These are phyloP conservation scores for Brassica cretica DNA, from an alignment of 345 rosid genomes.

Conservation along the genomic window DNA sequence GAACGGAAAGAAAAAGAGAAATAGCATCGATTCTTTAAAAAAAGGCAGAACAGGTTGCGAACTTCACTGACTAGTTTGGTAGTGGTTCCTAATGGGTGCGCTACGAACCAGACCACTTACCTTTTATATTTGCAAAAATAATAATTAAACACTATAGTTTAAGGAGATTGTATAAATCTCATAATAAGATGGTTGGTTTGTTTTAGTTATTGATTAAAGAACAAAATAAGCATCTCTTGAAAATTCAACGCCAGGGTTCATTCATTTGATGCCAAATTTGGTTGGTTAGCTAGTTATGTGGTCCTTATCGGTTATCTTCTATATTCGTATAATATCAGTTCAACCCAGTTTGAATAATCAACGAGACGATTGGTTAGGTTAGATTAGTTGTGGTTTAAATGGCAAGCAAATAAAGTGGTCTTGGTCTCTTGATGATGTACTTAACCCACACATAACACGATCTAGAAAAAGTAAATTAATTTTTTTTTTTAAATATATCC, in stretches of 20 bases:
- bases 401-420: slow-evolving; percentile 20
- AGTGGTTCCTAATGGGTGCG: slow-evolving; percentile 17
- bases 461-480: background rate
- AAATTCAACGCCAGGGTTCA: slow-evolving; percentile 3
- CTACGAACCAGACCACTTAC: slow-evolving; percentile 26
- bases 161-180: background rate
- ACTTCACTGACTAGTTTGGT: slow-evolving; percentile 19
- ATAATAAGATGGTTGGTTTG: slow-evolving; percentile 1
- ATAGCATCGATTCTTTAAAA: slow-evolving; percentile 7
- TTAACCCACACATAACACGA: background rate
- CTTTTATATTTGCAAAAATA: background rate
- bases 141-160: background rate
- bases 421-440: background rate
- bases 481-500: background rate
- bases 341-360: background rate
- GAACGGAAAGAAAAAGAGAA: slow-evolving; percentile 17
- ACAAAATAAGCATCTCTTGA: background rate
- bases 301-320: slow-evolving; percentile 19
- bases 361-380: slow-evolving; percentile 16
- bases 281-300: slow-evolving; percentile 23
- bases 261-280: slow-evolving; percentile 29
- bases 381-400: slow-evolving; percentile 28
- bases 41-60: background rate
- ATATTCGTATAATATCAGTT: background rate
- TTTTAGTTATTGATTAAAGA: background rate